Conservation (phyloP, 1,139 yeast species). For the Ogataea hybrid region DNA sequence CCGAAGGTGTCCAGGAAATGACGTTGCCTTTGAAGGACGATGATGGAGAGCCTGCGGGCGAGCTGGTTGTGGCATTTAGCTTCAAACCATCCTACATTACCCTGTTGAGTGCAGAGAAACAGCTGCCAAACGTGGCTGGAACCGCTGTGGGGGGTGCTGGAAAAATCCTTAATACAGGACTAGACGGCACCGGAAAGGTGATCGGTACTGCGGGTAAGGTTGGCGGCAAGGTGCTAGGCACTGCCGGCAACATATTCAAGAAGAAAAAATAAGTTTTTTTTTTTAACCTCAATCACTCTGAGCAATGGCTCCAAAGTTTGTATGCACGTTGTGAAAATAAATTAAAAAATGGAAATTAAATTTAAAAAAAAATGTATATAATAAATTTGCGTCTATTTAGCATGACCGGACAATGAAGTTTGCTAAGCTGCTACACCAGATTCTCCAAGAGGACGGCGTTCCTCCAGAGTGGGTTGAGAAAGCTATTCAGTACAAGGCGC, state of each 20-base stretch:
- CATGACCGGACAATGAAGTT: conserved; percentile 52
- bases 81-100: conserved; percentile 73
- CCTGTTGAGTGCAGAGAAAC: conserved; percentile 38
- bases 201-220: conserved; percentile 41
- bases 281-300: not conserved
- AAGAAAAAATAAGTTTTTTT: conserved; percentile 16
- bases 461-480: conserved; percentile 69
- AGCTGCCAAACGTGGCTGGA: conserved; percentile 25
- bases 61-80: conserved; percentile 52
- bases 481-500: conserved; percentile 69
- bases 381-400: not conserved
- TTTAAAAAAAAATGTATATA: not conserved
- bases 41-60: conserved; percentile 62
- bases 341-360: not conserved
- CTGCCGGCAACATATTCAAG: conserved; percentile 33
- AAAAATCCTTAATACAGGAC: conserved; percentile 43
- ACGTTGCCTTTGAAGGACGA: conserved; percentile 56
- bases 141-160: conserved; percentile 41
- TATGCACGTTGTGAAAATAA: conserved; percentile 3
- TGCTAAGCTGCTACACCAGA: conserved; percentile 67
- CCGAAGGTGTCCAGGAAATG: conserved; percentile 49
- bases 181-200: conserved; percentile 42
- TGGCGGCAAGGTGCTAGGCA: conserved; percentile 41
- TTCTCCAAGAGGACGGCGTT: conserved; percentile 55
- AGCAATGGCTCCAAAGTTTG: not conserved